Evolutionary conservation across 148 eudicot species (phyloP), one percentile per base, ranked within the genome.

Genomic region (Rheum nobile): DNA sequence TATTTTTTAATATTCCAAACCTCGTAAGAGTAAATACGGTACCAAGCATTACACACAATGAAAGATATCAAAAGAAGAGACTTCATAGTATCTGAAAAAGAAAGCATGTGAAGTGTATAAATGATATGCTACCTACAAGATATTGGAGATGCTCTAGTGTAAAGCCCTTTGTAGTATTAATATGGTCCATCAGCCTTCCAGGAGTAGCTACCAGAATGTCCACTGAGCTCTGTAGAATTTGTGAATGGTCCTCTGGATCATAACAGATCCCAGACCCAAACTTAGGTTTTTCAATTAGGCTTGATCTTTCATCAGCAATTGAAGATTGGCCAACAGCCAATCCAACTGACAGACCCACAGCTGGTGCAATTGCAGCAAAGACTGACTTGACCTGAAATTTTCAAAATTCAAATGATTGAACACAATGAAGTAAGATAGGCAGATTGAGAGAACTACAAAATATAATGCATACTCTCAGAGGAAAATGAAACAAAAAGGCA

Each of bases 121-220:
- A 48, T 1, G 13, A 55, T 11, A 59, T 70, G 79, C 75, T 67
- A 74, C 97, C 75, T 89, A 91, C 98, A 82, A 94, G 93, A 84
- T 85, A 94, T 57, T 74, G 85, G 67, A 94, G 91, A 86, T 94
- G 98, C 81, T 91, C 90, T 26, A 94, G 91, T 13, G 97, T 89
- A 75, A 94, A 94, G 79, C 98, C 97, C 77, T 87, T 88, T 39
- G 98, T 94, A 68, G 79, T 84, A 77, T 84, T 85, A 55, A 91
- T 88, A 79, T 94, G 98, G 77, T 94, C 97, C 96, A 94, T 85
- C 76, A 94, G 89, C 84, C 98, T 88, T 82, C 98, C 98, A 32
- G 98, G 98, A 52, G 98, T 94, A 54, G 98, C 98, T 47, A 94
- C 93, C 74, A 94, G 76, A 81, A 94, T 94, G 85, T 94, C 98